A percentile compares a stretch with the other conserved stretches of the same genome.
Conservation (phyloP, 768 basidiomycete species). For the Mycena venus region DNA sequence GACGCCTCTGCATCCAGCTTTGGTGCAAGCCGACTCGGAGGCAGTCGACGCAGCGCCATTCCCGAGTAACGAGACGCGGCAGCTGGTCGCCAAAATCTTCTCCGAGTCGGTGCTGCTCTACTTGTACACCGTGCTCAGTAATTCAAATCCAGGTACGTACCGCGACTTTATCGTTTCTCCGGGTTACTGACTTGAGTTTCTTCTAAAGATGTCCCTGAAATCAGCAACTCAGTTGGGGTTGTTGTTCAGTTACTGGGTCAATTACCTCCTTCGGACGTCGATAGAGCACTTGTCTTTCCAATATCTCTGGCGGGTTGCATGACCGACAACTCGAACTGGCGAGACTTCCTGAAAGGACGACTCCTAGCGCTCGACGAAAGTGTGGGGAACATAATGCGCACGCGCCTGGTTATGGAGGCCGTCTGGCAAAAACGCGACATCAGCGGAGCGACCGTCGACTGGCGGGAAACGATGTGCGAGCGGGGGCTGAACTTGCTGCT, state of each 20-base stretch:
- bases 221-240: slow-evolving; percentile 66
- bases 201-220: slow-evolving; percentile 77
- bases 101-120: slow-evolving; percentile 76
- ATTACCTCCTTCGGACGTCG: slow-evolving; percentile 69
- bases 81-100: slow-evolving; percentile 68
- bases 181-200: slow-evolving; percentile 18
- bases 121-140: slow-evolving; percentile 79
- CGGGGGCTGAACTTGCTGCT: slow-evolving; percentile 63
- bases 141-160: slow-evolving; percentile 74
- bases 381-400: slow-evolving; percentile 72
- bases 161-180: no score
- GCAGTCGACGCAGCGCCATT: slow-evolving; percentile 40
- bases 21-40: slow-evolving; percentile 47
- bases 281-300: slow-evolving; percentile 80
- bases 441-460: slow-evolving; percentile 65
- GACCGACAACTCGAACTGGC: slow-evolving; percentile 71
- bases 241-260: slow-evolving; percentile 68
- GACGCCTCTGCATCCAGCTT: slow-evolving; percentile 56
- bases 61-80: slow-evolving; percentile 61
- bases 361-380: slow-evolving; percentile 67
- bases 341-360: slow-evolving; percentile 71
- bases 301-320: slow-evolving; percentile 81
- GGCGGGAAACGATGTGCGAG: slow-evolving; percentile 72
- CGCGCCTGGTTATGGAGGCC: slow-evolving; percentile 73
- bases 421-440: slow-evolving; percentile 79